Evolutionary conservation across 306 rosid genomes (phyloP), one percentile per base, ranked within the genome.

Genomic region (Rosa multiflora): DNA sequence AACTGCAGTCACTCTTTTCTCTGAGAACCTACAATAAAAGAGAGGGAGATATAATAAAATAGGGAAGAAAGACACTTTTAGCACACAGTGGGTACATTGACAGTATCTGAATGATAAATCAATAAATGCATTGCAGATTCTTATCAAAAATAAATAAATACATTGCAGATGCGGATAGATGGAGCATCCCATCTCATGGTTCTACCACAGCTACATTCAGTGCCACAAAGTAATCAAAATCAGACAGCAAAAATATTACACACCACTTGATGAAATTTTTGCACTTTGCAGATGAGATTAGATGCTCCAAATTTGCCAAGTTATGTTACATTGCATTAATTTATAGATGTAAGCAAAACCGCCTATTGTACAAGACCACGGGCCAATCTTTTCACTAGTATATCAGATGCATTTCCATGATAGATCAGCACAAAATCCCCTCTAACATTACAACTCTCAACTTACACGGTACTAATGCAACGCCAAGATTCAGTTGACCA

Each of bases 1-100:
- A 75, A 90, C 97, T 12, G 99, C 97, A 39, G 85, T 90, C n/a
- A 91, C 93, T 82, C 97, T 90, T 87, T 95, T 95, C 82, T 95
- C 99, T 5, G 99, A 91, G 37, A 70, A 81, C 90, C 98, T 93
- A 86, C 70, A 29, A 69, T 20, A 78, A 17, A 26, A 80, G n/a
- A 67, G 23, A 40, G 4, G 64, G 70, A 72, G 44, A 10, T 4
- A 53, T 37, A 39, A 59, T 32, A 1, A 23, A 23, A 78, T 56
- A 62, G 58, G 35, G 11, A 55, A 21, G 63, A 83, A 76, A 67
- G 32, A 67, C 58, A 53, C 52, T 10, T 72, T 44, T 8, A 10
- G 47, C 76, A 82, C 8, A 66, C 23, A 76, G n/a, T 12, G 69
- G n/a, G 43, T 64, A 64, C 70, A 64, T 15, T 40, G 71, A 39